Conservation (phyloP, 345 rosid species). For the Brassica rapa region DNA sequence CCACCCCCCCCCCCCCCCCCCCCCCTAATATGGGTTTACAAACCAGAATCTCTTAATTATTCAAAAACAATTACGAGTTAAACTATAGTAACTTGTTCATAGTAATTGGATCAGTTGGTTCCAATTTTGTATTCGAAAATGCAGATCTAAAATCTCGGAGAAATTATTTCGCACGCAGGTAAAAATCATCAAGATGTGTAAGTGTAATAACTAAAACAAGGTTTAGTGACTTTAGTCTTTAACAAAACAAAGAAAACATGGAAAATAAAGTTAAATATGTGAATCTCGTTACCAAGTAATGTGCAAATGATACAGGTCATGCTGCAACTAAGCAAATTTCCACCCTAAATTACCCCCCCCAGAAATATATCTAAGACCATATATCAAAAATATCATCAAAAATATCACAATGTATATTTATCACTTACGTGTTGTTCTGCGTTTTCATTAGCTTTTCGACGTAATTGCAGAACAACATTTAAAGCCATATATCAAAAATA, state of each 20-base stretch:
- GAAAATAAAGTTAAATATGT: not conserved
- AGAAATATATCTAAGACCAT: no score
- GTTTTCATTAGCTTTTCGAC: not conserved
- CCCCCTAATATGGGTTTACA: not conserved
- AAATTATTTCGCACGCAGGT: not conserved
- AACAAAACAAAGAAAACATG: not conserved
- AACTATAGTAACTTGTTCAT: not conserved
- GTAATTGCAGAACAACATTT: not conserved
- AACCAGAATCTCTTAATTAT: not conserved
- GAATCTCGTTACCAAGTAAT: not conserved
- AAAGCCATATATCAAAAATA: no score
- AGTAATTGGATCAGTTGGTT: not conserved
- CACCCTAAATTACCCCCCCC: no score
- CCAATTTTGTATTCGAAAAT: not conserved
- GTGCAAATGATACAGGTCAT: not conserved
- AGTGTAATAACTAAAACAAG: not conserved
- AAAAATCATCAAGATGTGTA: not conserved
- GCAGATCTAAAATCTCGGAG: not conserved
- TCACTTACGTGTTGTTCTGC: not conserved
- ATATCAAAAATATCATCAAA: no score
- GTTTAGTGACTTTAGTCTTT: not conserved
- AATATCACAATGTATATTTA: not conserved
- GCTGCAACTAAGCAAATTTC: not conserved
- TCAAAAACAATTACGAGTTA: not conserved
- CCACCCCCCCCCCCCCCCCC: no score